Conservation (phyloP, 1,284 basidiomycete species). For the Volvariella volvacea region DNA sequence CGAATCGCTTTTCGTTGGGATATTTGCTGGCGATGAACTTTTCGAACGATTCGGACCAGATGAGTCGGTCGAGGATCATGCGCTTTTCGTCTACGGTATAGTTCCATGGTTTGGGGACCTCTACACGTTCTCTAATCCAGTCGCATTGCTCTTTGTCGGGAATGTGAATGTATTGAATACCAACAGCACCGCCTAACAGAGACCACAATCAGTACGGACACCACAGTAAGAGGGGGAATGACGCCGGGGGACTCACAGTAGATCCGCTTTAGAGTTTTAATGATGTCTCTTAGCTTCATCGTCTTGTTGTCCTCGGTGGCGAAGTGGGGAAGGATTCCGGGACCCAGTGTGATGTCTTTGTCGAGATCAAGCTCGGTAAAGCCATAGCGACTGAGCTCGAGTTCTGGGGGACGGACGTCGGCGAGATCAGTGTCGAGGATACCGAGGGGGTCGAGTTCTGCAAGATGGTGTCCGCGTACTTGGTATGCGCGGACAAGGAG, state of each 20-base stretch:
- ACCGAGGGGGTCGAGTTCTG: slow-evolving; percentile 92
- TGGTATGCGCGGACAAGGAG: slow-evolving; percentile 96
- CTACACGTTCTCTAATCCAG: slow-evolving; percentile 97
- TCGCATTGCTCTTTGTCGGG: slow-evolving; percentile 98
- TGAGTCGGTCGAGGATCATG: slow-evolving; percentile 97
- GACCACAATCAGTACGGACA: slow-evolving; percentile 6
- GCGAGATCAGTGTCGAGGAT: slow-evolving; percentile 87
- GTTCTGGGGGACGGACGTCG: slow-evolving; percentile 73
- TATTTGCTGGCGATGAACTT: slow-evolving; percentile 98
- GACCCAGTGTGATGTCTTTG: slow-evolving; percentile 91
- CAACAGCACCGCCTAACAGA: slow-evolving; percentile 78
- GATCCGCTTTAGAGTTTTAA: slow-evolving; percentile 87
- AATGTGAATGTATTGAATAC: slow-evolving; percentile 98
- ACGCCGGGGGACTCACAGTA: slow-evolving; percentile 66
- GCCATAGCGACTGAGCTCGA: slow-evolving; percentile 90
- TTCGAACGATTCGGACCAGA: slow-evolving; percentile 99
- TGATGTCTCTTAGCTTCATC: slow-evolving; percentile 90
- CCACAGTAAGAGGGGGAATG: slow-evolving; percentile 5
- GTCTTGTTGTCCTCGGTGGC: slow-evolving; percentile 78
- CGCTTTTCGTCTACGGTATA: slow-evolving; percentile 98
- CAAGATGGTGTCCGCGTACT: slow-evolving; percentile 96
- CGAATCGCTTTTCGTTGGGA: slow-evolving; percentile 99
- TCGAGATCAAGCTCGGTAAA: slow-evolving; percentile 92
- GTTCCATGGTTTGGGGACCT: slow-evolving; percentile 97
- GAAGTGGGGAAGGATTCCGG: slow-evolving; percentile 95